Percentiles rank a stretch among this genome's conserved stretches.
These are phyloP conservation scores for Pholiota conissans DNA, from an alignment of 768 basidiomycete species.

Conservation along the genomic window DNA sequence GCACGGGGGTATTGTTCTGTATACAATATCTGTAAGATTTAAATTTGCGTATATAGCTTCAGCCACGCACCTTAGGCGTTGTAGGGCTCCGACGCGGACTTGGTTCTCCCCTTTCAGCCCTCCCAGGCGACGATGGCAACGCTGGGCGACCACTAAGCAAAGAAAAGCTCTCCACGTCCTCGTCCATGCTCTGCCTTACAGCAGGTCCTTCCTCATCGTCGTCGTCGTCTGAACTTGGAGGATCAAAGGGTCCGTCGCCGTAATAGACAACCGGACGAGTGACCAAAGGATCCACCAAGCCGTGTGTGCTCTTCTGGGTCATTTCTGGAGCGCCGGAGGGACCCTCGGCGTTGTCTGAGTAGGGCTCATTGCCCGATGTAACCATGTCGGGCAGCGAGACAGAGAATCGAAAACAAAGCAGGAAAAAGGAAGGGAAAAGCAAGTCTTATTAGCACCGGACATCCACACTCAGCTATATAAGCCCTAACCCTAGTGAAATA, in stretches of 20 bases:
- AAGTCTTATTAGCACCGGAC: neutral
- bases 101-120: constrained; percentile 30
- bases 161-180: constrained; percentile 20
- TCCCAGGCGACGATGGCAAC: constrained; percentile 22
- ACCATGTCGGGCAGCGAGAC: constrained; percentile 12
- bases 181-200: constrained; percentile 17
- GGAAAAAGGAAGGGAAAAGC: neutral
- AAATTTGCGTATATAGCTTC: neutral
- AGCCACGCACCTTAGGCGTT: constrained; percentile 15
- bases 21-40: neutral
- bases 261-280: constrained; percentile 50
- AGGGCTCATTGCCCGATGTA: constrained; percentile 19
- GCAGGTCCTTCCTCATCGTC: constrained; percentile 52
- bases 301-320: constrained; percentile 20
- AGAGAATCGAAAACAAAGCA: neutral
- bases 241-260: constrained; percentile 74
- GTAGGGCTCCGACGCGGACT: constrained; percentile 18
- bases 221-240: constrained; percentile 76
- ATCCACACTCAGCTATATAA: constrained; percentile 2
- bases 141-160: constrained; percentile 18
- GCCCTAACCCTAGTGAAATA: constrained; percentile 13
- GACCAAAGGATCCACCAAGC: constrained; percentile 23
- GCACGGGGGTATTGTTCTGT: constrained; percentile 53
- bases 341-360: constrained; percentile 12
- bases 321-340: constrained; percentile 19